These are phyloP conservation scores for Mycena chlorophos DNA, from an alignment of 768 basidiomycete species.

Conservation along the genomic window DNA sequence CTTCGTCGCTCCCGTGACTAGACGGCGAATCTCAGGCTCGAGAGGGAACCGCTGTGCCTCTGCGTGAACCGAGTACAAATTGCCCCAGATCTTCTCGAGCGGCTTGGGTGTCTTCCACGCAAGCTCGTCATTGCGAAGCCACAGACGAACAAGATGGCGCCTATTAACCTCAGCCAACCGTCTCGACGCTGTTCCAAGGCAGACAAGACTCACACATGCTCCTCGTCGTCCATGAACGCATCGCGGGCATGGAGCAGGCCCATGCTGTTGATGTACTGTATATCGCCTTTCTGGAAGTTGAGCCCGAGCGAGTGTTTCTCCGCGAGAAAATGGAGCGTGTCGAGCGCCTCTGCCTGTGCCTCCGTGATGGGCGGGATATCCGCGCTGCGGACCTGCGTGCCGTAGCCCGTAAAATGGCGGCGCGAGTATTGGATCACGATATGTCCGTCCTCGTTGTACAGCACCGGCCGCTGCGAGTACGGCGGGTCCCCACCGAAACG, in stretches of 20 bases:
- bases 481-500: conserved; percentile 40
- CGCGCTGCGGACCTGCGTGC: conserved; percentile 33
- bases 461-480: conserved; percentile 38
- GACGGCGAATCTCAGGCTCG: conserved; percentile 45
- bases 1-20: conserved; percentile 34
- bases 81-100: conserved; percentile 38
- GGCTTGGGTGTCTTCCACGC: conserved; percentile 46
- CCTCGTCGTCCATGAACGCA: conserved; percentile 42
- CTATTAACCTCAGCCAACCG: conserved; percentile 26
- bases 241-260: conserved; percentile 47
- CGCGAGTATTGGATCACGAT: conserved; percentile 50
- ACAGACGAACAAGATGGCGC: conserved; percentile 46
- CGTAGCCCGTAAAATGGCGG: conserved; percentile 45
- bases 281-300: conserved; percentile 51
- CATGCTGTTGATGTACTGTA: conserved; percentile 50
- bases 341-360: conserved; percentile 50
- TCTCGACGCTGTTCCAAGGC: neutral
- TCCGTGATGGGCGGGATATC: conserved; percentile 49
- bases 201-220: conserved; percentile 39
- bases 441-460: conserved; percentile 41
- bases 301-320: conserved; percentile 44
- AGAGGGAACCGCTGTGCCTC: conserved; percentile 47
- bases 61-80: conserved; percentile 39
- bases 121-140: conserved; percentile 47
- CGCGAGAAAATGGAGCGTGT: conserved; percentile 45